Conservation (phyloP, 1,284 basidiomycete species). For the Pyrrhoderma lamaoense region DNA sequence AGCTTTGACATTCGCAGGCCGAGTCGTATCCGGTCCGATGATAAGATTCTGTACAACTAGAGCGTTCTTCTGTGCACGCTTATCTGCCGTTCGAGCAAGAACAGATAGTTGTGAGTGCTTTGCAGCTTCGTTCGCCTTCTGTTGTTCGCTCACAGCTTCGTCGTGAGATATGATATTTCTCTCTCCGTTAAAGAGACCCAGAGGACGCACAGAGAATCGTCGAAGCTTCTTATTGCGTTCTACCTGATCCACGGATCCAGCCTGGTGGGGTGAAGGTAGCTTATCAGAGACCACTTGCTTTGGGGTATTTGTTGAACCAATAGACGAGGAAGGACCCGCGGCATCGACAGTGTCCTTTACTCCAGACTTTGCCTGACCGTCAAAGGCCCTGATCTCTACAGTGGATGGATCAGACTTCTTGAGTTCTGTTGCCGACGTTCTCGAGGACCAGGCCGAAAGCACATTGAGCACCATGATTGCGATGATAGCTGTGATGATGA, state of each 20-base stretch:
- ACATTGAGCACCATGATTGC: constrained; percentile 11
- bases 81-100: constrained; percentile 37
- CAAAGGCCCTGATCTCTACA: not conserved
- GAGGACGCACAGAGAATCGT: constrained; percentile 33
- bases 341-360: constrained; percentile 8
- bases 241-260: no score
- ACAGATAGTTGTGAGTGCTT: constrained; percentile 29
- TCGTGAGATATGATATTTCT: constrained; percentile 31
- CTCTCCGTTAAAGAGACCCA: constrained; percentile 30
- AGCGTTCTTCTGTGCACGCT: constrained; percentile 57
- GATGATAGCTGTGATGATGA: no score
- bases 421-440: not conserved
- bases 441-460: constrained; percentile 8
- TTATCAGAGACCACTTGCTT: no score
- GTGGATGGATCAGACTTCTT: not conserved
- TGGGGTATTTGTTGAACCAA: not conserved
- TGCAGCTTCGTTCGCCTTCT: constrained; percentile 28
- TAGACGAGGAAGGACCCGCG: not conserved
- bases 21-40: constrained; percentile 40
- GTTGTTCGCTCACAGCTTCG: constrained; percentile 35
- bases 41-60: constrained; percentile 59
- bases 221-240: no score
- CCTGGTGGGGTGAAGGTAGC: not conserved
- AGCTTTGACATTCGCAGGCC: constrained; percentile 30
- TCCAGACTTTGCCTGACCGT: not conserved